Evolutionary conservation across 2,329 filamentous ascomycete species (phyloP), one percentile per base, ranked within the genome.

Genomic region (Aspergillus eucalypticola): DNA sequence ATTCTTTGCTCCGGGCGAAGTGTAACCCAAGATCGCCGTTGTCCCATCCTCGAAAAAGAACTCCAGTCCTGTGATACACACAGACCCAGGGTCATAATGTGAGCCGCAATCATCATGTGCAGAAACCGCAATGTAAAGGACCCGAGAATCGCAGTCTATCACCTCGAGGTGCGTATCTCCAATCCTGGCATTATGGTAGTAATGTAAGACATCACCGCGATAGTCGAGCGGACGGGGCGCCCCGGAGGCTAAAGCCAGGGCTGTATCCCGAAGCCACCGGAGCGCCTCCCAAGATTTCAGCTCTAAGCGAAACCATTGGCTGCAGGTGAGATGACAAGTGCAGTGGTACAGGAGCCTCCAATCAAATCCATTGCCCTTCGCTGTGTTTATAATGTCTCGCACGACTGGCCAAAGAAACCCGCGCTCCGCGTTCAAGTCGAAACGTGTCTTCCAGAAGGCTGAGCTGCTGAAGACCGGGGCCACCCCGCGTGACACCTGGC

Each of bases 271-370:
- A 10, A 63, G 32, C 60, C 62, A 64, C n/a, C 51, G 60, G 10
- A 38, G 17, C n/a, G 39, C 27, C 46, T 60, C 62, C 51, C 54
- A 62, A 7, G 38, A 27, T 15, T 41, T 46, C 6, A 55, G 15
- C 17, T 46, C 58, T 2, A 53, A 38, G 3, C 59, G 55, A 19
- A 50, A 56, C 41, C 54, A 46, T 23, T n/a, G 17, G 15, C 19
- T 48, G 17, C 53, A 55, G 21, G 41, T 46, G 3, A 54, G 27
- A 10, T 51, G 39, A 10, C 48, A 35, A 3, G 63, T 59, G 29
- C 58, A 56, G 27, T 63, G 58, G 17, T 64, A 60, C 10, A 63
- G n/a, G 8, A 53, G 48, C n/a, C 35, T 44, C 58, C 60, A 64
- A 32, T 63, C 58, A 6, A 57, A 42, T 7, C 51, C 25, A n/a